These are phyloP conservation scores for Testicularia cyperi DNA, from an alignment of 1,284 basidiomycete species.

Conservation along the genomic window DNA sequence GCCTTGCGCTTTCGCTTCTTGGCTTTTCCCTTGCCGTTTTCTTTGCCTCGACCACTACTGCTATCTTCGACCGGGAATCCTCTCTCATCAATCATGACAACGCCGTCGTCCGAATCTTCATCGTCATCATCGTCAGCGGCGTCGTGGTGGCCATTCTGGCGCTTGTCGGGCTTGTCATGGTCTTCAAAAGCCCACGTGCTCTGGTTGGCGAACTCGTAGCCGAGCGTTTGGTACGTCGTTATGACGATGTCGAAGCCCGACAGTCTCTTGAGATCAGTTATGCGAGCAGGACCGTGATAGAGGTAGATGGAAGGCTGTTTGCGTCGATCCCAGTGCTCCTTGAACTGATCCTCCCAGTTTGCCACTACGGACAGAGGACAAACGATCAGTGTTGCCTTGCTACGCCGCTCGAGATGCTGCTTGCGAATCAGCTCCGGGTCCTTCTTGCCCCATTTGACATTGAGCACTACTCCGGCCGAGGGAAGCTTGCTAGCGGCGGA, in stretches of 20 bases:
- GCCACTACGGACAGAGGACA: constrained; percentile 94
- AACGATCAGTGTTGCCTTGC: constrained; percentile 89
- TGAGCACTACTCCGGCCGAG: no score
- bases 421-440: constrained; percentile 40
- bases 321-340: constrained; percentile 69
- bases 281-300: constrained; percentile 90
- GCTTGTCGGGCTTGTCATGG: constrained; percentile 8
- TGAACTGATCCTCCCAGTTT: constrained; percentile 98
- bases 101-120: constrained; percentile 68
- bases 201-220: constrained; percentile 91
- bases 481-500: no score
- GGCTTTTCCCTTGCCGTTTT: constrained; percentile 58
- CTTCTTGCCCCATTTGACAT: constrained; percentile 69
- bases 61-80: constrained; percentile 62
- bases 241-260: constrained; percentile 95
- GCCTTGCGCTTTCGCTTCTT: constrained; percentile 62
- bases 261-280: constrained; percentile 78
- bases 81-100: constrained; percentile 70
- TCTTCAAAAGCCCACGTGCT: constrained; percentile 44
- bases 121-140: constrained; percentile 10
- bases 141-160: constrained; percentile 3
- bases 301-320: constrained; percentile 72
- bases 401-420: constrained; percentile 62
- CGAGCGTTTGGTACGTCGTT: constrained; percentile 93
- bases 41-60: background rate